phyloP scores from a whole-genome alignment of 2,329 filamentous ascomycete species.

The Epichloe bromicola region DNA sequence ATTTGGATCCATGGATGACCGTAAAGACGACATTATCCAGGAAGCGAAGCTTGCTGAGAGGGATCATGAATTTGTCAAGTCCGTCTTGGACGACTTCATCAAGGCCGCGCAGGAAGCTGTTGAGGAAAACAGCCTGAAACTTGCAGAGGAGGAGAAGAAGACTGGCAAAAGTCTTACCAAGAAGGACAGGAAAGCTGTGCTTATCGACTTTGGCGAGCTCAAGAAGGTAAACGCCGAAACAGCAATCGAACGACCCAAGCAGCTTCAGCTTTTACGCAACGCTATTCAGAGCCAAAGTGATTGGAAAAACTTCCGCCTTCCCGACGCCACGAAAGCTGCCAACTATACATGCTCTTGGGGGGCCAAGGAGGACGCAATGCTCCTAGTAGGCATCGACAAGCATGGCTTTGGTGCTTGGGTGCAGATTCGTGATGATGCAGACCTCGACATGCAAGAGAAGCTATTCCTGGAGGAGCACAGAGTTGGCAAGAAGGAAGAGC shows the following conservation, averaged over 20 bases:
- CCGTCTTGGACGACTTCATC: slow-evolving; percentile 64
- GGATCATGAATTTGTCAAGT: slow-evolving; percentile 66
- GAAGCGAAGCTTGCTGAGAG: slow-evolving; percentile 77
- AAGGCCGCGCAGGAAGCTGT: slow-evolving; percentile 43
- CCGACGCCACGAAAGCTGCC: slow-evolving; percentile 83
- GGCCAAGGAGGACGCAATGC: slow-evolving; percentile 89
- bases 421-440: slow-evolving; percentile 81
- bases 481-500: slow-evolving; percentile 94
- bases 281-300: slow-evolving; percentile 56
- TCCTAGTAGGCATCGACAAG: slow-evolving; percentile 81
- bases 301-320: slow-evolving; percentile 68
- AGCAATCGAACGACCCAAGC: slow-evolving; percentile 77
- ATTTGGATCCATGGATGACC: slow-evolving; percentile 82
- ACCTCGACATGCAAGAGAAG: slow-evolving; percentile 76
- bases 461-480: slow-evolving; percentile 95
- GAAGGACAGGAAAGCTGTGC: slow-evolving; percentile 92
- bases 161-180: slow-evolving; percentile 76
- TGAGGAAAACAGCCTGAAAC: slow-evolving; percentile 53
- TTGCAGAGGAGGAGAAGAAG: slow-evolving; percentile 72
- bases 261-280: slow-evolving; percentile 72
- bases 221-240: slow-evolving; percentile 96
- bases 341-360: slow-evolving; percentile 90
- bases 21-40: slow-evolving; percentile 72
- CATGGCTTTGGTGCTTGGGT: slow-evolving; percentile 96
- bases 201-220: slow-evolving; percentile 87